Evolutionary conservation across 2,329 filamentous ascomycete species (phyloP).

Genomic region (Xylariaceae sp.): DNA sequence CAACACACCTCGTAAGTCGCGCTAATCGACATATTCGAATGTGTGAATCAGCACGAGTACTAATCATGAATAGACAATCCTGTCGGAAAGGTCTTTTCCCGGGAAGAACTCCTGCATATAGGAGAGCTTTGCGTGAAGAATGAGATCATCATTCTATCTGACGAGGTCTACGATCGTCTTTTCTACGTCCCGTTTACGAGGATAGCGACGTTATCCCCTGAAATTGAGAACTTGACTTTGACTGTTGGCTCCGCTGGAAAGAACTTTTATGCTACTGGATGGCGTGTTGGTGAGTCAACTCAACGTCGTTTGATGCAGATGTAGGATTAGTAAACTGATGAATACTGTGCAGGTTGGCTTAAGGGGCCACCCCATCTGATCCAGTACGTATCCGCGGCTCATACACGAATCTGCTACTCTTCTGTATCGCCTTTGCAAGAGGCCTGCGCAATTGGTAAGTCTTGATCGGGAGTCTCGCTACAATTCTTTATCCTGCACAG

Average conservation of each 20-base stretch:
- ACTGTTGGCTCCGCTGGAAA: constrained; percentile 96
- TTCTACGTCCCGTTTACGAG: constrained; percentile 95
- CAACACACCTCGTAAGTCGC: constrained; percentile 60
- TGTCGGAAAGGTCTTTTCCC: constrained; percentile 90
- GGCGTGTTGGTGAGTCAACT: constrained; percentile 64
- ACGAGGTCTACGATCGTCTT: constrained; percentile 91
- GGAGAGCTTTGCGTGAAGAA: constrained; percentile 87
- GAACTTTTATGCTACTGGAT: constrained; percentile 97
- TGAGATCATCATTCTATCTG: constrained; percentile 87
- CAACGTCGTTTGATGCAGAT: not conserved
- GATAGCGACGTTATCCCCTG: constrained; percentile 84
- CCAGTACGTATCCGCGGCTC: constrained; percentile 85
- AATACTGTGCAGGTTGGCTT: constrained; percentile 63
- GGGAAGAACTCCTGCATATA: constrained; percentile 76
- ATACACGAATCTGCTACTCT: constrained; percentile 94
- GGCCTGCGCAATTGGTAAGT: constrained; percentile 73
- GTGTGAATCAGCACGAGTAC: constrained; percentile 11
- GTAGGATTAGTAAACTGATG: constrained; percentile 1
- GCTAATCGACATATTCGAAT: not conserved
- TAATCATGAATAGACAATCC: constrained; percentile 66
- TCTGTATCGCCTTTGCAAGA: constrained; percentile 92
- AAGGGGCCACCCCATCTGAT: constrained; percentile 87
- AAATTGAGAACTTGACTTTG: constrained; percentile 81
- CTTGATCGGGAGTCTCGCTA: not conserved
- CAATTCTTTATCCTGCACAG: too few relatives aligned